These are phyloP conservation scores for Pseudogymnoascus sp. DNA, from an alignment of 2,329 filamentous ascomycete species.

Conservation along the genomic window DNA sequence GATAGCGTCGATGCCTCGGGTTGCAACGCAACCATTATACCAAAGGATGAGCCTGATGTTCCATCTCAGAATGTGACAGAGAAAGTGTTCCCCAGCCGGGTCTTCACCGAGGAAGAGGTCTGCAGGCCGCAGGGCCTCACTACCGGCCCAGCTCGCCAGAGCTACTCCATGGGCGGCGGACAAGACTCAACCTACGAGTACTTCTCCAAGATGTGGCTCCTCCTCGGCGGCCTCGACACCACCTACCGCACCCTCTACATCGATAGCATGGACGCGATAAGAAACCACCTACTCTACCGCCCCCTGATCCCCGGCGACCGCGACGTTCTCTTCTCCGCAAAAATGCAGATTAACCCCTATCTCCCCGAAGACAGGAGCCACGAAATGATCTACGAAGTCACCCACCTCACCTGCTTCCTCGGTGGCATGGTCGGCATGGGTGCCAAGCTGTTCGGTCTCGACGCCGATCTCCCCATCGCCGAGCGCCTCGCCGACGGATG, in stretches of 20 bases:
- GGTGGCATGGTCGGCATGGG: constrained; percentile 64
- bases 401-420: constrained; percentile 60
- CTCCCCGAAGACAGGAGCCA: constrained; percentile 31
- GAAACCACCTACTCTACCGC: constrained; percentile 67
- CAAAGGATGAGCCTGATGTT: neutral
- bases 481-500: constrained; percentile 59
- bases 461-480: constrained; percentile 53
- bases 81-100: neutral
- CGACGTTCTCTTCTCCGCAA: constrained; percentile 64
- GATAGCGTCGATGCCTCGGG: constrained; percentile 70
- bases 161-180: constrained; percentile 51
- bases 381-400: constrained; percentile 33
- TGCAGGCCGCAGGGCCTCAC: constrained; percentile 56
- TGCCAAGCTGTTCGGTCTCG: constrained; percentile 52
- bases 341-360: constrained; percentile 25
- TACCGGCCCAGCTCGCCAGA: constrained; percentile 40
- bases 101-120: constrained; percentile 22
- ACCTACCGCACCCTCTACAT: constrained; percentile 71
- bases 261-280: constrained; percentile 57
- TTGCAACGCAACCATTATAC: constrained; percentile 54
- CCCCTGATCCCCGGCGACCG: constrained; percentile 63
- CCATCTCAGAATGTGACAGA: neutral
- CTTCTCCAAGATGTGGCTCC: constrained; percentile 62
- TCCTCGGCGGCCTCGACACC: constrained; percentile 65
- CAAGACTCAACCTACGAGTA: constrained; percentile 69